phyloP scores from a whole-genome alignment of 2,329 filamentous ascomycete species.

The Cladosporium colombiae region DNA sequence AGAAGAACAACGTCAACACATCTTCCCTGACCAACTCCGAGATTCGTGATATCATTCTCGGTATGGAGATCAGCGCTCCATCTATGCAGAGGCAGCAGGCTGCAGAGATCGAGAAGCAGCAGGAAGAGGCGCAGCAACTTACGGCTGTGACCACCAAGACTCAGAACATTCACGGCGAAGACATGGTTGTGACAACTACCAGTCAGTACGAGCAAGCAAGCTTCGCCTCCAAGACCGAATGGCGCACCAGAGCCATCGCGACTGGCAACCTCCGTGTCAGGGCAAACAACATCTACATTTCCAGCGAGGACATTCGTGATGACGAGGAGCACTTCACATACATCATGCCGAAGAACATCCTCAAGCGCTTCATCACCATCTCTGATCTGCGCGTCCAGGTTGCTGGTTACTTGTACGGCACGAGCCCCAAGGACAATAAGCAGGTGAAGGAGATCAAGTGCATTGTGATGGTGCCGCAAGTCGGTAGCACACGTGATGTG shows the following conservation, averaged over 20 bases:
- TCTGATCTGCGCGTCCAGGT: slow-evolving; percentile 95
- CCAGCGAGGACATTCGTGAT: slow-evolving; percentile 87
- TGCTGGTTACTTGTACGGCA: slow-evolving; percentile 91
- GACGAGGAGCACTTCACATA: slow-evolving; percentile 90
- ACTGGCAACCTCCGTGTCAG: slow-evolving; percentile 92
- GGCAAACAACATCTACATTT: slow-evolving; percentile 98
- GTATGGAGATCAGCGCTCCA: slow-evolving; percentile 98
- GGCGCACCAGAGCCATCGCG: slow-evolving; percentile 94
- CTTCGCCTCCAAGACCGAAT: slow-evolving; percentile 98
- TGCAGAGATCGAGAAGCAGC: slow-evolving; percentile 97
- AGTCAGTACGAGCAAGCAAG: slow-evolving; percentile 97
- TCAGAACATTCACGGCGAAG: slow-evolving; percentile 93
- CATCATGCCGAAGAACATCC: slow-evolving; percentile 98
- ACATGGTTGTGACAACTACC: slow-evolving; percentile 97
- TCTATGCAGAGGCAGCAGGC: slow-evolving; percentile 98
- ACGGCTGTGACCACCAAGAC: slow-evolving; percentile 98
- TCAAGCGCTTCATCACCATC: slow-evolving; percentile 98
- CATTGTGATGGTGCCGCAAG: slow-evolving; percentile 96
- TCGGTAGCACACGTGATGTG: slow-evolving; percentile 88
- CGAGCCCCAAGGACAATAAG: slow-evolving; percentile 88
- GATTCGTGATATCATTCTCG: slow-evolving; percentile 95
- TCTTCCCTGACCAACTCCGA: slow-evolving; percentile 95
- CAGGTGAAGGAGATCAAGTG: slow-evolving; percentile 96
- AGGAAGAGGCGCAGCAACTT: slow-evolving; percentile 93
- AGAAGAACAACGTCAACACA: slow-evolving; percentile 99